Evolutionary conservation across 2,329 filamentous ascomycete species (phyloP).

Genomic region (Chaetomiaceae sp.): DNA sequence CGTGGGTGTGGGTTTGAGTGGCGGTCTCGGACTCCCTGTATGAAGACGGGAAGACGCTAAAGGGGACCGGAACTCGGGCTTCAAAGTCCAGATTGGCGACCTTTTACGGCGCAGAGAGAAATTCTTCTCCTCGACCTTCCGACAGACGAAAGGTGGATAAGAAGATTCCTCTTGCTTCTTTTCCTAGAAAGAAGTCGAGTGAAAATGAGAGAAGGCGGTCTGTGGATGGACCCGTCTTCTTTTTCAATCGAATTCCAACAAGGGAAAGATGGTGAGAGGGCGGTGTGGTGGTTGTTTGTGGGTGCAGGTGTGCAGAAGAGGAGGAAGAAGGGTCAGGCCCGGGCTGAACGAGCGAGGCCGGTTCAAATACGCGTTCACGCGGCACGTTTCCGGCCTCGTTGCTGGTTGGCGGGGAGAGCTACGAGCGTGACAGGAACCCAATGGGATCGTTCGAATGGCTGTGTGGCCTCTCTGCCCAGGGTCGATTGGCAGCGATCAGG

Average conservation of each 20-base stretch:
- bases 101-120: slow-evolving; percentile 49
- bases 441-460: slow-evolving; percentile 19
- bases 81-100: slow-evolving; percentile 99
- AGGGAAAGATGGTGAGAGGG: slow-evolving; percentile 18
- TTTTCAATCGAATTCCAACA: slow-evolving; percentile 29
- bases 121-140: slow-evolving; percentile 43
- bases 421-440: slow-evolving; percentile 16
- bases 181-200: slow-evolving; percentile 43
- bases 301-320: slow-evolving; percentile 18
- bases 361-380: slow-evolving; percentile 28
- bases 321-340: slow-evolving; percentile 20
- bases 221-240: slow-evolving; percentile 31
- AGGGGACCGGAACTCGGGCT: slow-evolving; percentile 97
- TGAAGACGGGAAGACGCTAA: slow-evolving; percentile 67
- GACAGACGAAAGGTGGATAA: slow-evolving; percentile 57
- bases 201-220: slow-evolving; percentile 40
- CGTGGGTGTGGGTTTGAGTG: slow-evolving; percentile 61
- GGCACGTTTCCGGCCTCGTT: slow-evolving; percentile 17
- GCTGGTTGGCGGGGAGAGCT: slow-evolving; percentile 22
- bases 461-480: slow-evolving; percentile 19
- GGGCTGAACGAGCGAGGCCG: slow-evolving; percentile 24
- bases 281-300: slow-evolving; percentile 23
- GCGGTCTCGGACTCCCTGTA: slow-evolving; percentile 33
- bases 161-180: slow-evolving; percentile 47
- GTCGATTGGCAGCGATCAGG: slow-evolving; percentile 15